Evolutionary conservation across 768 basidiomycete genomes (phyloP), one percentile per base, ranked within the genome.

Genomic region (Xerocomus brunneocitrinus): DNA sequence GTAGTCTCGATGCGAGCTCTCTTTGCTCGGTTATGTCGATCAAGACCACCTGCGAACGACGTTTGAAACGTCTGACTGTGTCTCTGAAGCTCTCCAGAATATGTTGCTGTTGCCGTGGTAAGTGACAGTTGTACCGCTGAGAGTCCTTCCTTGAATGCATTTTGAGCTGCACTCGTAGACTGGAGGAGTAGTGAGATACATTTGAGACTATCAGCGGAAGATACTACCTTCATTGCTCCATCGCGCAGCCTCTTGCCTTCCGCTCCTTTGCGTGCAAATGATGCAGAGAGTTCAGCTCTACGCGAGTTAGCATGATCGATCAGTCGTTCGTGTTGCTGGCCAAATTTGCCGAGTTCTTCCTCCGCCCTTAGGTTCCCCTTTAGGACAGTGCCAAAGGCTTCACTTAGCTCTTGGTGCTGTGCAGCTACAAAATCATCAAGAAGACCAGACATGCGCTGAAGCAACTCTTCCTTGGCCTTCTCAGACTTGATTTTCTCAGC

Each of bases 391-490:
- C 71, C 72, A 47, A 90, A 74, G 2, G 82, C 78, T 27, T 82
- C 79, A 38, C 78, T 76, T 49, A 93, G 71, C 19, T 80, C 81
- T 14, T 76, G 73, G 63, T 94, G 87, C 28, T 89, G 81, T 44
- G 84, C 78, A 40, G 78, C 70, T 30, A 84, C 78, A 67, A 87
- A 95, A 27, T 80, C 84, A 10, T 79, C 82, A 2, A 97, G 71
- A 58, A 94, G 74, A 4, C 75, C 74, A 1, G 89, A 87, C 47
- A 95, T 77, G 36, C 84, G 85, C 39, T 85, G 79, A n/a, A 94
- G 68, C 12, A 95, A 67, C 38, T 89, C 86, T 39, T 84, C 82
- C 54, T 83, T 87, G 1, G 87, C 81, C 46, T 77, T 80, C 25
- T 85, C 82, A 0, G 86, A 79, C 55, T 82, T 85, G 13, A 67